Conservation (phyloP, 2,329 filamentous ascomycete species). For the Cryphonectria naterciae region DNA sequence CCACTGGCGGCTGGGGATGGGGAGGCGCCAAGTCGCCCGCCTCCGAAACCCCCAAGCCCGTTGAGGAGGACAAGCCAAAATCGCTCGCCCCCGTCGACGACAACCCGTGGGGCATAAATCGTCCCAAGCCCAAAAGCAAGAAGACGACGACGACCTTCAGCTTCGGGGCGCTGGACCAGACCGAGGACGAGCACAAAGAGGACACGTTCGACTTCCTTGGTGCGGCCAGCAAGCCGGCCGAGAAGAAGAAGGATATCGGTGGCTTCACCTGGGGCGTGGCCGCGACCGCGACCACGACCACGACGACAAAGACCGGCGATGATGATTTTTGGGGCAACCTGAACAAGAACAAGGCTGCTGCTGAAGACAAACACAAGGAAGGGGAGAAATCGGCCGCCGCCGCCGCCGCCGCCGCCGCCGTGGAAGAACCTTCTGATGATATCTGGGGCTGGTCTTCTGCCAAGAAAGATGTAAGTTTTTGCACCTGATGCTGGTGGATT, state of each 20-base stretch:
- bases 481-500: background rate
- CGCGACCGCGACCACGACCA: constrained; percentile 27
- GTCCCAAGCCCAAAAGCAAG: constrained; percentile 58
- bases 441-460: constrained; percentile 25
- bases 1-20: constrained; percentile 51
- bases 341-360: constrained; percentile 26
- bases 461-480: constrained; percentile 29
- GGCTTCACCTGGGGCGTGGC: constrained; percentile 39
- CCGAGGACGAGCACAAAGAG: constrained; percentile 43
- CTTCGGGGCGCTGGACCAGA: constrained; percentile 53
- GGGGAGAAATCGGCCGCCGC: constrained; percentile 25
- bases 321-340: constrained; percentile 29
- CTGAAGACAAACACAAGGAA: constrained; percentile 25
- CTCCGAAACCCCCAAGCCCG: constrained; percentile 30
- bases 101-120: constrained; percentile 55
- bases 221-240: constrained; percentile 33
- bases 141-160: constrained; percentile 45
- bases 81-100: constrained; percentile 44
- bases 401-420: constrained; percentile 26
- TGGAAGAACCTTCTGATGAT: constrained; percentile 29
- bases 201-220: constrained; percentile 29
- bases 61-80: constrained; percentile 44
- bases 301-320: constrained; percentile 42
- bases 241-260: constrained; percentile 39
- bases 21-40: constrained; percentile 30